These are phyloP conservation scores for Knoxia roxburghii DNA, from an alignment of 257 asterid genomes.

Conservation along the genomic window DNA sequence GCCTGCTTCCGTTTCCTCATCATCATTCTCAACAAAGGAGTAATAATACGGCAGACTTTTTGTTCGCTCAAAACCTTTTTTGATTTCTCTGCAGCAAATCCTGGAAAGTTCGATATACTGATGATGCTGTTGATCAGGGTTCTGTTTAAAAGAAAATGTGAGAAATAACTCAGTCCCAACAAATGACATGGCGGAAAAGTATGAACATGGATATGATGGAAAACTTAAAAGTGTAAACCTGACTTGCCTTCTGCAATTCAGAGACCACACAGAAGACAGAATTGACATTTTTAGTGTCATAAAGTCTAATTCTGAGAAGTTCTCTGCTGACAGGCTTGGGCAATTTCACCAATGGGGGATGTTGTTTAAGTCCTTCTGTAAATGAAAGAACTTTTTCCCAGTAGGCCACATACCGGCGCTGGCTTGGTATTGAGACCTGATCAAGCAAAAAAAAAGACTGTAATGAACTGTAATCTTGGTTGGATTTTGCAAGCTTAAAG, in stretches of 20 bases:
- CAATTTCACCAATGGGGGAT: conserved; percentile 38
- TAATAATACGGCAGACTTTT: conserved; percentile 48
- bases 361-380: conserved; percentile 23
- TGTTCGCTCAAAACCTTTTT: conserved; percentile 35
- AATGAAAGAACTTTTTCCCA: conserved; percentile 56
- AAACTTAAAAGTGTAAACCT: neutral
- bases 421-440: conserved; percentile 84
- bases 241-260: conserved; percentile 53
- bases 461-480: too few species aligned
- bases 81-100: conserved; percentile 53
- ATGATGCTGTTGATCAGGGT: conserved; percentile 49
- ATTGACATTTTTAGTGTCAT: conserved; percentile 44
- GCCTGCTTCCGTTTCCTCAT: conserved; percentile 32
- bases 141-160: conserved; percentile 23
- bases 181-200: too few species aligned
- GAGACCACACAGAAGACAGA: conserved; percentile 60
- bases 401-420: conserved; percentile 65
- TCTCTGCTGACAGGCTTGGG: conserved; percentile 51
- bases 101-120: conserved; percentile 58
- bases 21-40: conserved; percentile 44
- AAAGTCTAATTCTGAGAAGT: conserved; percentile 56
- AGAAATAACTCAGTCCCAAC: too few species aligned
- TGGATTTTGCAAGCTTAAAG: too few species aligned
- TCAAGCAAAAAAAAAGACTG: neutral
- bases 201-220: neutral